Evolutionary conservation across 768 basidiomycete genomes (phyloP), one percentile per base, ranked within the genome.

Genomic region (Russula abietina): DNA sequence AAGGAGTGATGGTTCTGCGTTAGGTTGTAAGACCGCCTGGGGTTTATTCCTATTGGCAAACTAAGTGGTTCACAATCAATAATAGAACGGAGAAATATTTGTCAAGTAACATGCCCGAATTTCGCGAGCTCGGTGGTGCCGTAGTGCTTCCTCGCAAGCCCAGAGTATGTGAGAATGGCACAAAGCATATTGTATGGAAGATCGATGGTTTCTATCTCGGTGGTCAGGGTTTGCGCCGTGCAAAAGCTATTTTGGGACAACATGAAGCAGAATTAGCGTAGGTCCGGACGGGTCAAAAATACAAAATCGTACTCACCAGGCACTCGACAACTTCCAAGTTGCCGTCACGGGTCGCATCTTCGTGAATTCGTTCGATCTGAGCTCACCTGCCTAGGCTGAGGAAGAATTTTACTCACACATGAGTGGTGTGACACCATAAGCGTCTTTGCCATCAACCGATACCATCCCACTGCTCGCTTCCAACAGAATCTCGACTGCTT

Each of bases 321-420:
- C 79, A 74, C 65, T 81, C 78, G 9, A 86, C 86, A n/a, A 90
- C 86, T 57, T 85, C 80, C 46, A 85, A 70, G 67, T 79, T 81
- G 51, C 86, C 83, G 72, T 92, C 89, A 61, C 89, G 84, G 51
- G 87, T 82, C 33, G 89, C 88, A 73, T 91, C 89, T 92, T 70
- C 60, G 65, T 51, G 43, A 49, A 38, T 58, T 41, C 56, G 32
- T 64, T 39, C 43, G 33, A 57, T 48, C 33, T 55, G 26, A 61
- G 60, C 51, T 16, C n/a, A 60, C 6, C 17, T 52, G 30, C 19
- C 43, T 55, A 24, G 53, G 28, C 22, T 54, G 24, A 46, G 38
- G 19, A 64, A 53, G 62, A 67, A 43, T 32, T 28, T 77, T 86
- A 75, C 65, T 59, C 78, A 92, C 89, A 92, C 89, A 92, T 92